phyloP scores from a whole-genome alignment of 2,329 filamentous ascomycete species.

The Cordyceps cateniannulata region DNA sequence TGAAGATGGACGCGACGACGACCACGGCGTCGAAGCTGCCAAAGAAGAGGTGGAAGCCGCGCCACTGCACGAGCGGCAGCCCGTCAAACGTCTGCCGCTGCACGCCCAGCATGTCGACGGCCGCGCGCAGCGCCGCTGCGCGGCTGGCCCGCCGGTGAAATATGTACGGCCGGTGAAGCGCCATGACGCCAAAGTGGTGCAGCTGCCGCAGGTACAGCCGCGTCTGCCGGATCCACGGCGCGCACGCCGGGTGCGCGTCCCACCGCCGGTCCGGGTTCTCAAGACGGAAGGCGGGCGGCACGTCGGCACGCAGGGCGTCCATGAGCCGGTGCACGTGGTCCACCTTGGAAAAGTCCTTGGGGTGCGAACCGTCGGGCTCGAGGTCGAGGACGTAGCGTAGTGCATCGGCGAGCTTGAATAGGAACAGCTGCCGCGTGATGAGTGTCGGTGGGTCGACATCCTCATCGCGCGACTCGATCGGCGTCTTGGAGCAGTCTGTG shows the following conservation, averaged over 20 bases:
- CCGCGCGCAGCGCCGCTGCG: conserved; percentile 49
- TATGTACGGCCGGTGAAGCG: conserved; percentile 55
- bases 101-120: conserved; percentile 47
- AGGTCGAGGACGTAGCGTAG: conserved; percentile 49
- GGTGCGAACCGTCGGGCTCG: conserved; percentile 49
- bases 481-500: conserved; percentile 38
- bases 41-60: conserved; percentile 50
- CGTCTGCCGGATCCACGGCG: conserved; percentile 44
- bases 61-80: conserved; percentile 44
- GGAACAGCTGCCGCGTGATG: conserved; percentile 47
- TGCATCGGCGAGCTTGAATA: conserved; percentile 39
- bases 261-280: conserved; percentile 52
- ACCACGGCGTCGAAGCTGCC: conserved; percentile 60
- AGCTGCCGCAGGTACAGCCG: conserved; percentile 42
- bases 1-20: conserved; percentile 53
- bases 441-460: conserved; percentile 48
- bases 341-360: conserved; percentile 47
- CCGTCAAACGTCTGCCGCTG: conserved; percentile 45
- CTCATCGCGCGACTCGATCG: conserved; percentile 40
- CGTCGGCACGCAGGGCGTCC: conserved; percentile 38
- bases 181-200: conserved; percentile 49
- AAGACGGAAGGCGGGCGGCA: conserved; percentile 47
- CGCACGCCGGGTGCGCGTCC: conserved; percentile 43
- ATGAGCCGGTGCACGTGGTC: conserved; percentile 48
- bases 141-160: conserved; percentile 50